Percentiles rank a stretch among this genome's conserved stretches.
These are phyloP conservation scores for Fusarium tupiense DNA, from an alignment of 2,329 filamentous ascomycete species.

Conservation along the genomic window DNA sequence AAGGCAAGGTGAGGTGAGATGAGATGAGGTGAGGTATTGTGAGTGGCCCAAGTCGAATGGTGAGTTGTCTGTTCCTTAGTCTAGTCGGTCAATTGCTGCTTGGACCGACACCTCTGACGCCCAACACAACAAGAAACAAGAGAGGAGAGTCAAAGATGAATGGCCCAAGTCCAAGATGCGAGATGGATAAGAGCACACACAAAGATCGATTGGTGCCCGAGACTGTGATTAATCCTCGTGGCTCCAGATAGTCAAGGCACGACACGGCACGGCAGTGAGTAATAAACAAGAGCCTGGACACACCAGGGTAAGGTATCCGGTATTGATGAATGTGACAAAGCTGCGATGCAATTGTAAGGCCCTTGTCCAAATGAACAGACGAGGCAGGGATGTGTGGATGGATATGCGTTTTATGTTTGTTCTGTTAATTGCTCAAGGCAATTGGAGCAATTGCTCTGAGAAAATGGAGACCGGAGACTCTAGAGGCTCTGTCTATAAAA, in stretches of 20 bases:
- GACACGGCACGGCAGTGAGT: background rate
- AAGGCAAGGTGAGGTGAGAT: background rate
- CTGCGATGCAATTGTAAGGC: constrained; percentile 11
- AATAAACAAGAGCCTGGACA: constrained; percentile 1
- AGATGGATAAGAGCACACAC: constrained; percentile 8
- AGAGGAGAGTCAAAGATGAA: background rate
- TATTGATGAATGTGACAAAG: background rate
- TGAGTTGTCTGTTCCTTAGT: constrained; percentile 33
- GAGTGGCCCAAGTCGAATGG: constrained; percentile 19
- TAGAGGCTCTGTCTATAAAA: constrained; percentile 21
- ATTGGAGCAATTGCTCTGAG: constrained; percentile 31
- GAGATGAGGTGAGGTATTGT: constrained; percentile 8
- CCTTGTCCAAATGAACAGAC: background rate
- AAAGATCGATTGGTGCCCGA: constrained; percentile 28
- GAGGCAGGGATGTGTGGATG: background rate
- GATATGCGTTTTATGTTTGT: constrained; percentile 3
- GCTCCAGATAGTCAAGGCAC: background rate
- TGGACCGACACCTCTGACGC: constrained; percentile 22
- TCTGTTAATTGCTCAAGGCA: constrained; percentile 7
- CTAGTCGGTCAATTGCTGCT: constrained; percentile 34
- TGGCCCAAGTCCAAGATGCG: constrained; percentile 18
- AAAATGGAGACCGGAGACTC: constrained; percentile 20
- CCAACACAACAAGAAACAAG: constrained; percentile 22
- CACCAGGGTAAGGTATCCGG: constrained; percentile 1
- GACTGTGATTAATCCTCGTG: constrained; percentile 5